Evolutionary conservation across 2,329 filamentous ascomycete species (phyloP), one percentile per base, ranked within the genome.

Genomic region (Stagonosporopsis chrysanthemi): DNA sequence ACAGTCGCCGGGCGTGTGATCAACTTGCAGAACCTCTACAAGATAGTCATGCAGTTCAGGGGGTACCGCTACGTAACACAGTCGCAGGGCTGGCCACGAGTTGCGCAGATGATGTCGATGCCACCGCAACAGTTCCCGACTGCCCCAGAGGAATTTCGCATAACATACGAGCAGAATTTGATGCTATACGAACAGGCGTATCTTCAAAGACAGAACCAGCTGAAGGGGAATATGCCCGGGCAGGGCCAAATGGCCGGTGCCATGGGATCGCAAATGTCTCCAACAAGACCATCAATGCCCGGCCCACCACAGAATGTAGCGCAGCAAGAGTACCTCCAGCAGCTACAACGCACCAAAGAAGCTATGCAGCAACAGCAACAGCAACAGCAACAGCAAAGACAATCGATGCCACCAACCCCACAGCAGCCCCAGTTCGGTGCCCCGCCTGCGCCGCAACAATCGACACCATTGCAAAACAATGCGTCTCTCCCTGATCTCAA

Each of bases 11-110:
- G 92, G 50, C 87, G 91, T 11, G 85, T 84, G 0, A 82, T 98
- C 35, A 89, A 89, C 66, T 78, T 97, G 12, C 85, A 91, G 70
- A 84, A 88, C 59, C 81, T 98, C 3, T 98, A 96, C 74, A 86
- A 89, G 59, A 81, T 86, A 0, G 90, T 97, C 1, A 84, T 88
- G 64, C 93, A 90, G 67, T 82, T 85, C 63, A 91, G 90, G 23
- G 92, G 92, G 5, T 95, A 89, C 53, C 90, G 89, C 65, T 86
- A 84, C 58, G 86, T 96, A 3, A 88, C 86, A 0, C 83, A 84
- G 23, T 81, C 82, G 23, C 90, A 91, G 62, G 82, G 83, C 55
- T 98, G 95, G 95, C 81, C 82, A 1, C 84, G 87, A 46, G 82
- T 97, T 52, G 88, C 91, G 1, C 65, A 86, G 23, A 74, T 76